Conservation (phyloP, 2,329 filamentous ascomycete genomes). For the Cladosporium colombiae region DNA sequence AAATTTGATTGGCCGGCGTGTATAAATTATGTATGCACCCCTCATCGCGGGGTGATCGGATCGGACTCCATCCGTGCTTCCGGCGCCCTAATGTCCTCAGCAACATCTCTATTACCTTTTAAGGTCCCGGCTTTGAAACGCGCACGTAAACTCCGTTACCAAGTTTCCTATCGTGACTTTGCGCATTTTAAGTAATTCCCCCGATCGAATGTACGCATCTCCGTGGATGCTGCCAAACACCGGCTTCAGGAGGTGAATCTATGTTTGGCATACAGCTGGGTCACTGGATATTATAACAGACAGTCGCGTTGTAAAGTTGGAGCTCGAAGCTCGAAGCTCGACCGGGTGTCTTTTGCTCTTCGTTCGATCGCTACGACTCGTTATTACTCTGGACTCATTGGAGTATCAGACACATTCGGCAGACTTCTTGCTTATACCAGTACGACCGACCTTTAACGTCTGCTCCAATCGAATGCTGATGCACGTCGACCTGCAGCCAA, state of each 20-base stretch:
- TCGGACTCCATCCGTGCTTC: too few relatives aligned
- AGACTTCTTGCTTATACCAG: not conserved
- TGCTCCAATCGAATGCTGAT: not conserved
- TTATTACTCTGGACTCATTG: not conserved
- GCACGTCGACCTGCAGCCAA: not conserved
- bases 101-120: too few relatives aligned
- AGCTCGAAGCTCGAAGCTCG: not conserved
- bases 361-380: not conserved
- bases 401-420: not conserved
- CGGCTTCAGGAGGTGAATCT: not conserved
- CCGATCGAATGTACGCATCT: not conserved
- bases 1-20: too few relatives aligned
- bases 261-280: not conserved
- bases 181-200: not conserved
- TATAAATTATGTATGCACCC: too few relatives aligned
- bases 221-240: not conserved
- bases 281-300: not conserved
- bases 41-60: too few relatives aligned
- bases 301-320: not conserved
- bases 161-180: not conserved
- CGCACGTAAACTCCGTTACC: too few relatives aligned
- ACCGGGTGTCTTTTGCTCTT: not conserved
- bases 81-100: too few relatives aligned
- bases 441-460: not conserved
- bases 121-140: too few relatives aligned